Evolutionary conservation across 2,329 filamentous ascomycete genomes (phyloP).

Genomic region (Alternaria conjuncta): DNA sequence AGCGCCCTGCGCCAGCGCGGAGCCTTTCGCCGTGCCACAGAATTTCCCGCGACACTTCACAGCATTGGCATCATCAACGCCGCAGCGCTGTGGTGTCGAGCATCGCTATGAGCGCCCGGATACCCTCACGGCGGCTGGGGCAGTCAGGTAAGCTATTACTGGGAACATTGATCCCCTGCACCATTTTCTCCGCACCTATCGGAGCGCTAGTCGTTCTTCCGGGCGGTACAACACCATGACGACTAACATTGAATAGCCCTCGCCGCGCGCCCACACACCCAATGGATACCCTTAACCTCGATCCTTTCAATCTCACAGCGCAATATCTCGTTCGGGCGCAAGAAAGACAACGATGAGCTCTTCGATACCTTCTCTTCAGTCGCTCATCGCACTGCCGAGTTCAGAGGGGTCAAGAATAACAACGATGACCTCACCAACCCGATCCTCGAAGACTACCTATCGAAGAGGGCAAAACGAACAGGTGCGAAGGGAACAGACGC

Average conservation of each 20-base stretch:
- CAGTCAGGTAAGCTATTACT: conserved; percentile 60
- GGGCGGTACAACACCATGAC: not conserved
- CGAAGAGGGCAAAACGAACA: conserved; percentile 20
- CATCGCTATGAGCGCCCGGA: conserved; percentile 67
- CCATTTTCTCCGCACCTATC: not conserved
- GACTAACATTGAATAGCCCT: conserved; percentile 28
- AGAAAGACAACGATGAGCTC: conserved; percentile 24
- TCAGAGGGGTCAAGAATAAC: conserved; percentile 6
- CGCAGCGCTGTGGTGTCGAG: conserved; percentile 30
- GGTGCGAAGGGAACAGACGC: not conserved
- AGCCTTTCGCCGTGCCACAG: conserved; percentile 16
- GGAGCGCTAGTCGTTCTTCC: not conserved
- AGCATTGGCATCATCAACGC: conserved; percentile 21
- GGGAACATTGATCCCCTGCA: not conserved
- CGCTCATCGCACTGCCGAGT: too few relatives aligned
- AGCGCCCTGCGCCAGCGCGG: conserved; percentile 3
- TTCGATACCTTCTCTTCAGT: too few relatives aligned
- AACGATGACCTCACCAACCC: conserved; percentile 53
- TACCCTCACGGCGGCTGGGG: conserved; percentile 67
- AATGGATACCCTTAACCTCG: conserved; percentile 15
- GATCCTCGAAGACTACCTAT: conserved; percentile 66
- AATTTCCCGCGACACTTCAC: conserved; percentile 22
- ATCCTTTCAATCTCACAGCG: conserved; percentile 25
- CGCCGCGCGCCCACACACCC: conserved; percentile 26
- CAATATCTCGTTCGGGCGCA: conserved; percentile 19